phyloP scores from a whole-genome alignment of 352 stramenopile genomes.

The Globisporangium echinulatum region DNA sequence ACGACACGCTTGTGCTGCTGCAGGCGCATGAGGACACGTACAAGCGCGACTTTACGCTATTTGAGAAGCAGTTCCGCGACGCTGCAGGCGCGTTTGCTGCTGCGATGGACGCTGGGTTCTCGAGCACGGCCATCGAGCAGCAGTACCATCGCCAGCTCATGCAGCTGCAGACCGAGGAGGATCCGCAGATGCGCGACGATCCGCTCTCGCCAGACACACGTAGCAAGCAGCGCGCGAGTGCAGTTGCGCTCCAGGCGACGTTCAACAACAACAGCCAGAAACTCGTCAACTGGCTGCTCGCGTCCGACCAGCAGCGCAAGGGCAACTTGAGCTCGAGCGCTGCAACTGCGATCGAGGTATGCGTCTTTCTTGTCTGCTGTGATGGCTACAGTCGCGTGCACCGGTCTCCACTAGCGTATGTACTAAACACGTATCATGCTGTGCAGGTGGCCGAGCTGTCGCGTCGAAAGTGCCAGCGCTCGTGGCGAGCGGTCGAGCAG shows the following conservation, averaged over 20 bases:
- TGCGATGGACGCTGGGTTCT: slow-evolving; percentile 72
- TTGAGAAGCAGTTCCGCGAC: slow-evolving; percentile 73
- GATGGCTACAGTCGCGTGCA: too few species aligned
- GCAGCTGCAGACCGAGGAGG: slow-evolving; percentile 26
- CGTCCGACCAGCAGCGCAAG: slow-evolving; percentile 63
- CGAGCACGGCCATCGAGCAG: slow-evolving; percentile 58
- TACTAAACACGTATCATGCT: too few species aligned
- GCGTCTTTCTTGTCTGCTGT: neutral
- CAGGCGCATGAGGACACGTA: slow-evolving; percentile 61
- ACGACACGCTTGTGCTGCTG: neutral
- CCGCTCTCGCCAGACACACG: slow-evolving; percentile 2
- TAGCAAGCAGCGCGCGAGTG: slow-evolving; percentile 7
- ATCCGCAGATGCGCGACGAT: slow-evolving; percentile 6
- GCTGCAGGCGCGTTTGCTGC: slow-evolving; percentile 48
- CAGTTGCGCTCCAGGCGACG: slow-evolving; percentile 19
- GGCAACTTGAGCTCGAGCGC: slow-evolving; percentile 54
- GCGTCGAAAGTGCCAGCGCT: slow-evolving; percentile 51
- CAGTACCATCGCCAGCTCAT: slow-evolving; percentile 53
- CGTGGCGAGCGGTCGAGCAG: slow-evolving; percentile 56
- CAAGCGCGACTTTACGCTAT: slow-evolving; percentile 56
- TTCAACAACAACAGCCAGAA: slow-evolving; percentile 68
- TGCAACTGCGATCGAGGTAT: slow-evolving; percentile 54
- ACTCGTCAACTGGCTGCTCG: slow-evolving; percentile 72
- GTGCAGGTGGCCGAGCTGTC: slow-evolving; percentile 49
- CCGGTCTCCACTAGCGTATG: too few species aligned